A percentile compares a stretch with the other conserved stretches of the same genome.
Conservation (phyloP, 148 eudicot species). For the Arbutus unedo region DNA sequence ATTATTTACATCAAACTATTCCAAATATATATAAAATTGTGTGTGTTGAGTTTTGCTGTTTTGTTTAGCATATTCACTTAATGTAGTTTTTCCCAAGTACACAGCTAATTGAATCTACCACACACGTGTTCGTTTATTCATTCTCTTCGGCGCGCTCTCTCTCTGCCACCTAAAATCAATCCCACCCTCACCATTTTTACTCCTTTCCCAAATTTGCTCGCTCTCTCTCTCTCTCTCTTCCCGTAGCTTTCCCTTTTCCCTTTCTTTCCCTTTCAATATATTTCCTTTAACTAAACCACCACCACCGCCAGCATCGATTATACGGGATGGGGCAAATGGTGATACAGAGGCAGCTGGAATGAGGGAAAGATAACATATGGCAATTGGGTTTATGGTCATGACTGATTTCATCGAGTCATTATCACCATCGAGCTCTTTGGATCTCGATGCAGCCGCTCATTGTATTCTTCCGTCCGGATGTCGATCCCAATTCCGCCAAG, state of each 20-base stretch:
- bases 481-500: conserved; percentile 21
- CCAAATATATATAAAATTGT: too few relatives aligned
- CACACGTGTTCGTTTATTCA: conserved; percentile 38
- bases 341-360: conserved; percentile 13
- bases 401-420: not conserved
- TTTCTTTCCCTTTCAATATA: not conserved
- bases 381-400: conserved; percentile 11
- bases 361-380: conserved; percentile 11
- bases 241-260: not conserved
- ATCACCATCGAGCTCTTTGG: conserved; percentile 11
- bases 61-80: too few relatives aligned
- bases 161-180: not conserved
- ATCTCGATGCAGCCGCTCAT: conserved; percentile 14
- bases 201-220: not conserved
- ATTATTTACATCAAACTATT: too few relatives aligned
- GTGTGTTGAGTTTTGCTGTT: too few relatives aligned
- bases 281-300: not conserved
- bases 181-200: conserved; percentile 2
- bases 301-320: not conserved
- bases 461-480: conserved; percentile 22
- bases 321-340: not conserved
- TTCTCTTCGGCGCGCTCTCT: conserved; percentile 9
- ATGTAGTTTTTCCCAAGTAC: too few relatives aligned
- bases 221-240: not conserved
- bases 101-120: conserved; percentile 3